phyloP scores from a whole-genome alignment of 331 rosid species.

The Cydonia oblonga region DNA sequence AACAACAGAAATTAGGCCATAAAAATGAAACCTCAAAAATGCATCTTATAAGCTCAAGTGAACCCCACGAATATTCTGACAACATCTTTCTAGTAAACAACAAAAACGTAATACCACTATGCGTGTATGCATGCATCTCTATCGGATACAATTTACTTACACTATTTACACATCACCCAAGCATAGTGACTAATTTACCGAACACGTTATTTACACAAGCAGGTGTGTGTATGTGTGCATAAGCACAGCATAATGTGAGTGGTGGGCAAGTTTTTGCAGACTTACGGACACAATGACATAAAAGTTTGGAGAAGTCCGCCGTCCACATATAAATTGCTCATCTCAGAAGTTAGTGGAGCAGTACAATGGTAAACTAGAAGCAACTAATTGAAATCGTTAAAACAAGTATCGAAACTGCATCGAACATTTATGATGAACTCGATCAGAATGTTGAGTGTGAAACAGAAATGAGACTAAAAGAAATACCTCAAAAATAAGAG shows the following conservation, averaged over 20 bases:
- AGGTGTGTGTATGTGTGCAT: not conserved
- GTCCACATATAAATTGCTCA: not conserved
- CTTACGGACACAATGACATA: too few relatives aligned
- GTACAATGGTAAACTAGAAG: not conserved
- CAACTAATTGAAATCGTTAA: constrained; percentile 3
- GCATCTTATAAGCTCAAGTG: not conserved
- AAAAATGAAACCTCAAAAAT: not conserved
- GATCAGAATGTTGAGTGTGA: not conserved
- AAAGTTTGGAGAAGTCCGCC: not conserved
- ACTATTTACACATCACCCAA: not conserved
- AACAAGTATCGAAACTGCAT: not conserved
- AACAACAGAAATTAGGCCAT: not conserved
- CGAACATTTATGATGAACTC: not conserved
- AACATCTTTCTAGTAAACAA: not conserved
- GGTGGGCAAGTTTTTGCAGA: not conserved
- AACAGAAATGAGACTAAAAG: not conserved
- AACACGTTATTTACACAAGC: not conserved
- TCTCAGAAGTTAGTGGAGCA: not conserved
- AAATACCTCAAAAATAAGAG: constrained; percentile 68
- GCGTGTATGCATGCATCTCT: not conserved
- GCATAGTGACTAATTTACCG: not conserved
- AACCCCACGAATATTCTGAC: not conserved
- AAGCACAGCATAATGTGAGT: not conserved
- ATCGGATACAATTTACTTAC: too few relatives aligned
- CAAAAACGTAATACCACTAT: not conserved